Percentiles rank a stretch among this genome's conserved stretches.
Conservation (phyloP, 306 rosid genomes). For the Cotoneaster glaucophyllus region DNA sequence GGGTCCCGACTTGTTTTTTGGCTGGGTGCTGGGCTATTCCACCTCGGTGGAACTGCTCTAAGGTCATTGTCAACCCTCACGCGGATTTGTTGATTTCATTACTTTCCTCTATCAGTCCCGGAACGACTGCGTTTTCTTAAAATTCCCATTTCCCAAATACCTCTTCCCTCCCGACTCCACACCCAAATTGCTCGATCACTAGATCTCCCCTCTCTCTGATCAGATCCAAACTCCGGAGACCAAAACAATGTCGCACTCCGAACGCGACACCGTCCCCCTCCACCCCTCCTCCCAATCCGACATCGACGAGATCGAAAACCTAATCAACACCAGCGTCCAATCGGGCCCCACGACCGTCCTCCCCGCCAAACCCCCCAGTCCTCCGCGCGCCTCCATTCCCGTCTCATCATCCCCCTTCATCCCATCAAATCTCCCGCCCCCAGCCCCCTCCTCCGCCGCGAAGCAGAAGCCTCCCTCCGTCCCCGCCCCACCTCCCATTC, state of each 20-base stretch:
- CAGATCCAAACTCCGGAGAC: background rate
- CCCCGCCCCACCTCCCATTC: slow-evolving; percentile 31
- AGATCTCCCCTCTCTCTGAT: background rate
- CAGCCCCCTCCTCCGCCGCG: slow-evolving; percentile 16
- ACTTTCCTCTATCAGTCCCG: background rate
- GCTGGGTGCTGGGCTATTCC: no score
- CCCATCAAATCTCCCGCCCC: slow-evolving; percentile 31
- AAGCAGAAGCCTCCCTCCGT: slow-evolving; percentile 31
- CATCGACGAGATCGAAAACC: slow-evolving; percentile 99
- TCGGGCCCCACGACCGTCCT: slow-evolving; percentile 60
- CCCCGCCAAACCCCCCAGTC: slow-evolving; percentile 68
- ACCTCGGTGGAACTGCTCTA: no score
- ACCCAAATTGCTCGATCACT: background rate
- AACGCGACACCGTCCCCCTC: slow-evolving; percentile 83
- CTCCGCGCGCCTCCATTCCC: slow-evolving; percentile 86
- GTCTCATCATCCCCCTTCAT: slow-evolving; percentile 53
- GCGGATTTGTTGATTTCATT: background rate
- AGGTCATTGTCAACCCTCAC: no score
- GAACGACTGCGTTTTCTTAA: background rate
- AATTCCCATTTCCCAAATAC: background rate
- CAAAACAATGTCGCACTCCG: slow-evolving; percentile 72
- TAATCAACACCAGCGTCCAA: slow-evolving; percentile 63
- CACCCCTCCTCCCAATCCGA: slow-evolving; percentile 90
- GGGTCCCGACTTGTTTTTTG: no score
- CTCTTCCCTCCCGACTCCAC: background rate